A percentile compares a stretch with the other conserved stretches of the same genome.
phyloP scores from a whole-genome alignment of 306 rosid genomes.

The Luffa aegyptiaca region DNA sequence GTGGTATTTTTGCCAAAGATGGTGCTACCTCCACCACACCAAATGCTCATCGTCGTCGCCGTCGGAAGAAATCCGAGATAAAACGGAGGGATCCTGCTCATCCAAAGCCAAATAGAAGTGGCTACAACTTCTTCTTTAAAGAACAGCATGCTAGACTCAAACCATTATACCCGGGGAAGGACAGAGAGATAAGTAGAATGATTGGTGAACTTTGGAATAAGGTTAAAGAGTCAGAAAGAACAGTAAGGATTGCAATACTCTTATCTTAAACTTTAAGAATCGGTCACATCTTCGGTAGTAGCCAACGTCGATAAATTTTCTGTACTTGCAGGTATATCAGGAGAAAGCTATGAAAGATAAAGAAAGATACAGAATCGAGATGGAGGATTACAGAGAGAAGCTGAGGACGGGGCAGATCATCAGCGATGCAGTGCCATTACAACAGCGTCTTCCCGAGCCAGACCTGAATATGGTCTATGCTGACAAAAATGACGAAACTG shows the following conservation, averaged over 20 bases:
- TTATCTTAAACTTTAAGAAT: not conserved
- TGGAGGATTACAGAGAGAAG: constrained; percentile 72
- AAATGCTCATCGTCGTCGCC: constrained; percentile 54
- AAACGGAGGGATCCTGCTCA: constrained; percentile 81
- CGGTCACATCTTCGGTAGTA: not conserved
- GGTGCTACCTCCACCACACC: constrained; percentile 22
- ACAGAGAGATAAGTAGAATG: constrained; percentile 80
- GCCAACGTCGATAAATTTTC: not conserved
- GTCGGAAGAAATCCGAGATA: constrained; percentile 76
- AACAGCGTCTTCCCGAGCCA: constrained; percentile 47
- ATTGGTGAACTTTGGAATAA: constrained; percentile 95
- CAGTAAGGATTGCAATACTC: constrained; percentile 29
- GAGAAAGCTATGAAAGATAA: constrained; percentile 80
- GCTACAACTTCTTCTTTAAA: constrained; percentile 89
- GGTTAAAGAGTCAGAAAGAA: constrained; percentile 43
- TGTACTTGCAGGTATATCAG: constrained; percentile 59
- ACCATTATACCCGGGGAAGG: constrained; percentile 70
- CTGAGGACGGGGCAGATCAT: constrained; percentile 40
- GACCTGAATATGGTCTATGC: constrained; percentile 30
- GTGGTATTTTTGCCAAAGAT: constrained; percentile 14
- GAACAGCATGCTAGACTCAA: constrained; percentile 89
- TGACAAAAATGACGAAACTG: constrained; percentile 37
- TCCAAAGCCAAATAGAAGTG: constrained; percentile 92
- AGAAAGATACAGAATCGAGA: constrained; percentile 66
- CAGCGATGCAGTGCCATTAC: constrained; percentile 68